Evolutionary conservation across 108 stramenopile genomes (phyloP).

Genomic region (Cyclotella choctawhatcheeana): DNA sequence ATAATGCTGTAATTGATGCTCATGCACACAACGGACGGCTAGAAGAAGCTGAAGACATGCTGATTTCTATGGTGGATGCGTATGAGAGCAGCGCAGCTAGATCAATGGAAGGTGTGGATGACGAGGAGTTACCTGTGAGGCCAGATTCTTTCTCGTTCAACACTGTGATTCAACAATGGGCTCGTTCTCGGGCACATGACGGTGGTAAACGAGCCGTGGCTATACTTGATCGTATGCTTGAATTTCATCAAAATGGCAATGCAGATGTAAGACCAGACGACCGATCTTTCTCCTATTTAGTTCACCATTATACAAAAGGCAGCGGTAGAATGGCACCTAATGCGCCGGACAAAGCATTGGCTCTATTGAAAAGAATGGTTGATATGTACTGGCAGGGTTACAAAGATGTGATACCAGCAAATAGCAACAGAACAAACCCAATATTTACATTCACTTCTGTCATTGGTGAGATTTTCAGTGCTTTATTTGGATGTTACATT

Average conservation of each 20-base stretch:
- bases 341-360: slow-evolving; percentile 46
- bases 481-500: neutral
- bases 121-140: slow-evolving; percentile 58
- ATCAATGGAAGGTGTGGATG: slow-evolving; percentile 50
- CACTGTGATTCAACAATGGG: slow-evolving; percentile 68
- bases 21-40: slow-evolving; percentile 53
- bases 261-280: slow-evolving; percentile 62
- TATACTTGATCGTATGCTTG: slow-evolving; percentile 61
- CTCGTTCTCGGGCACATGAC: slow-evolving; percentile 50
- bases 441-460: slow-evolving; percentile 70
- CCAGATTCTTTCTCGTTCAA: slow-evolving; percentile 79
- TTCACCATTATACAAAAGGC: slow-evolving; percentile 64
- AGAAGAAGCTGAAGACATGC: slow-evolving; percentile 63
- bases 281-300: slow-evolving; percentile 71
- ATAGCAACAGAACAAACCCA: slow-evolving; percentile 48
- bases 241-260: slow-evolving; percentile 65
- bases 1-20: slow-evolving; percentile 71
- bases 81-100: slow-evolving; percentile 52
- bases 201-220: slow-evolving; percentile 63
- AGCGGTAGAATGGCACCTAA: slow-evolving; percentile 39
- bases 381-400: slow-evolving; percentile 58
- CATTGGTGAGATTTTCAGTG: slow-evolving; percentile 19
- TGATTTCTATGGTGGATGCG: slow-evolving; percentile 65
- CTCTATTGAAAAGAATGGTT: slow-evolving; percentile 49
- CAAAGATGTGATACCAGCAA: slow-evolving; percentile 52